Base-by-base conservation (phyloP, 768 basidiomycete species). In the Daedaleopsis nitida region DNA sequence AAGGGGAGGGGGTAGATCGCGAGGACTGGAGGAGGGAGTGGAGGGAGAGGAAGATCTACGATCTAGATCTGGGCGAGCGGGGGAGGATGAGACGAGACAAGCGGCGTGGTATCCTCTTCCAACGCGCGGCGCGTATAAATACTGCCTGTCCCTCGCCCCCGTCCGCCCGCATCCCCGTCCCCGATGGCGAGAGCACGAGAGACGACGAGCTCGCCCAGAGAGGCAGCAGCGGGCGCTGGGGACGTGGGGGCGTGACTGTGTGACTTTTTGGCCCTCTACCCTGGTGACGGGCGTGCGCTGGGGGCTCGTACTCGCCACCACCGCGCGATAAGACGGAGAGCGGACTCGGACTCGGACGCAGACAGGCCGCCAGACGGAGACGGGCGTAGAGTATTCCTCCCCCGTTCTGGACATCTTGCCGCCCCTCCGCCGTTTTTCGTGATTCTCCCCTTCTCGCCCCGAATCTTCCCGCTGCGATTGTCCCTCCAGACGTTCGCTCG, bases 41-140 rank as follows among this genome's bases (percentile, higher is more conserved):
- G 34, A 38, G 47, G 37, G 34, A 38, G 47, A 32, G 43, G 43
- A 45, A 55, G 54, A 55, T 55, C 54, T 55, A 55, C 54, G 54
- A 55, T 55, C 54, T 55, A 55, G 54, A 55, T 55, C 53, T 54
- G 53, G 53, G 37, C 52, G 52, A 44, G 54, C 39, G 54, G 42
- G 54, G 51, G 23, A n/a, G 53, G 38, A 54, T 54, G 53, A 55
- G 54, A 55, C 54, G 54, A 53, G 52, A 53, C 52, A 53, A 53
- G 52, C 52, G 52, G 52, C 52, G 51, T 52, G 51, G 51, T 52
- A 37, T 52, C 51, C 51, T 52, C 51, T 52, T 52, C 51, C 51
- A 52, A 52, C 51, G 51, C 51, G n/a, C 24, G 54, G 21, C 23
- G 54, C 54, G 54, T 47, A 45, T 55, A 55, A 43, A 55, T 55